Conservation (phyloP, 2,329 filamentous ascomycete species). For the Beauveria sp. region DNA sequence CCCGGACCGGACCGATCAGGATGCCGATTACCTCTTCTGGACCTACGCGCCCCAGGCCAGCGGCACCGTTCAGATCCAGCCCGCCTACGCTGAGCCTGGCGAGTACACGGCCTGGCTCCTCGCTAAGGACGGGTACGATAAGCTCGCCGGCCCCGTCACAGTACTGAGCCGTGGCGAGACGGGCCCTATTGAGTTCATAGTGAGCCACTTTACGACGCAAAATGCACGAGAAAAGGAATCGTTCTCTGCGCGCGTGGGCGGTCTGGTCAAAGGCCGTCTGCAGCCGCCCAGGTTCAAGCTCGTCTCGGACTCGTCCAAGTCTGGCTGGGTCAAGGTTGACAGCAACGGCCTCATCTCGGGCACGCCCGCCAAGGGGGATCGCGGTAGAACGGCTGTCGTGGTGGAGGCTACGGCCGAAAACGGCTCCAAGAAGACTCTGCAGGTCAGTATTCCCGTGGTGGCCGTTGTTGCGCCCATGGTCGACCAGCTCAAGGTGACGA, state of each 20-base stretch:
- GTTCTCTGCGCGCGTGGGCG: conserved; percentile 24
- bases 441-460: conserved; percentile 26
- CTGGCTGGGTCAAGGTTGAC: conserved; percentile 26
- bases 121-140: background rate
- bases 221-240: conserved; percentile 28
- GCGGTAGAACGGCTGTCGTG: conserved; percentile 17
- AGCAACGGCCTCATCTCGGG: conserved; percentile 28
- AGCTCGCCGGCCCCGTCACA: background rate
- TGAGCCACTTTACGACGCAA: conserved; percentile 22
- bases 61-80: conserved; percentile 14
- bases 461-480: conserved; percentile 21
- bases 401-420: conserved; percentile 22
- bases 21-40: conserved; percentile 16
- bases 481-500: conserved; percentile 26
- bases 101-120: conserved; percentile 6
- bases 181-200: conserved; percentile 22
- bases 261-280: conserved; percentile 23
- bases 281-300: conserved; percentile 21
- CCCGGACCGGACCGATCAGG: conserved; percentile 13
- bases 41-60: conserved; percentile 14
- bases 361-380: conserved; percentile 19
- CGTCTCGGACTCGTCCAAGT: conserved; percentile 16
- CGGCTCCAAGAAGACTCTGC: conserved; percentile 18
- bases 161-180: conserved; percentile 5
- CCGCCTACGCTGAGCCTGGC: background rate